Base-by-base conservation (phyloP, 1,284 basidiomycete genomes). In the Volvariella surrecta region DNA sequence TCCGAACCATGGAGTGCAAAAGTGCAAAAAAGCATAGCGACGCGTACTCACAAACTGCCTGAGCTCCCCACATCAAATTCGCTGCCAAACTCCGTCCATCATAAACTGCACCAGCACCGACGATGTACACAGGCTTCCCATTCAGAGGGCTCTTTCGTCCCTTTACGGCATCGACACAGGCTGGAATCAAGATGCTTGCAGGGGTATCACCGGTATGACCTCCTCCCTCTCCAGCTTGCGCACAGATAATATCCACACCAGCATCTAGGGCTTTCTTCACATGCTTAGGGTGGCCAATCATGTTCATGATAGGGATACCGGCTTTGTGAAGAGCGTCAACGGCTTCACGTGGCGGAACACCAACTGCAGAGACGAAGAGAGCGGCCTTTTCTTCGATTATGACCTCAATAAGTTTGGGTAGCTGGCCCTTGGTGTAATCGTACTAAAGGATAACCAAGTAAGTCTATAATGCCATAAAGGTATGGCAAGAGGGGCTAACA, bases 251-350 rank as follows among this genome's bases (percentile, higher is more conserved):
- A 57, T 94, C 91, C 30, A 85, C 82, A 39, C 90, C 90, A 22
- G 70, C 81, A 6, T 73, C 82, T 32, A 92, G 71, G 6, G 89
- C 89, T 60, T 90, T 89, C 42, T 66, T 52, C 37, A 88, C 87
- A 60, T 93, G 90, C 60, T 89, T 92, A 3, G 87, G 87, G 59
- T 88, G 83, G 13, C 89, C 90, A 50, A 95, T 82, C 89, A 94
- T 94, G 50, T 93, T 93, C 86, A 90, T 89, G 48, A 91, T 72
- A 22, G 79, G 71, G 50, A 93, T 91, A 8, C 85, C 82, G 6
- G 84, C 84, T 51, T 74, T 65, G 67, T 93, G 90, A 30, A 93
- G 69, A 52, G 70, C 76, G 35, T 92, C 86, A 18, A 93, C 87
- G 17, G 74, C 80, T 49, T 75, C 70, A 53, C 74, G 76, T 3